Evolutionary conservation across 2,329 filamentous ascomycete genomes (phyloP).

Genomic region (Metarhizium anisopliae): DNA sequence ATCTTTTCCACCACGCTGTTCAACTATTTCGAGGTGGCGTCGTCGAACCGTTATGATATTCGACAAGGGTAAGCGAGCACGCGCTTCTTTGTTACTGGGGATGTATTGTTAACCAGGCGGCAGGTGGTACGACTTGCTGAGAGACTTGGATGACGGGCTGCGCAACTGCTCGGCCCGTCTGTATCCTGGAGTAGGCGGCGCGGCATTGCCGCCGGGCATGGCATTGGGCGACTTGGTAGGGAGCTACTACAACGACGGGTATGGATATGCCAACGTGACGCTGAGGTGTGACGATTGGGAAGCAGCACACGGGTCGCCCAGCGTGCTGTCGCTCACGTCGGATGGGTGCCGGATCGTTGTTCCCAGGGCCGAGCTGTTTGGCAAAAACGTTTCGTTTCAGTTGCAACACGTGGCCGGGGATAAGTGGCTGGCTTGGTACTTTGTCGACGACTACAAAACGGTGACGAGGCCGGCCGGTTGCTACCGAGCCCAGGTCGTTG

Average conservation of each 20-base stretch:
- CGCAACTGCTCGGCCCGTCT: slow-evolving; percentile 11
- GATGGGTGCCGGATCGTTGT: slow-evolving; percentile 11
- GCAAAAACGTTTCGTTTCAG: slow-evolving; percentile 10
- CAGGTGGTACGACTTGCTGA: slow-evolving; percentile 3
- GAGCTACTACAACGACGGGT: slow-evolving; percentile 26
- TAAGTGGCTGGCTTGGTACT: slow-evolving; percentile 14
- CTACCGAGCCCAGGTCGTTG: slow-evolving; percentile 7
- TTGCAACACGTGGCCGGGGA: slow-evolving; percentile 12
- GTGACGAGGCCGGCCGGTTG: slow-evolving; percentile 8
- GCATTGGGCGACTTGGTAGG: slow-evolving; percentile 32
- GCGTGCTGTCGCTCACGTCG: slow-evolving; percentile 1
- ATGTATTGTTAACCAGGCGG: background rate
- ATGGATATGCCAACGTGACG: slow-evolving; percentile 11
- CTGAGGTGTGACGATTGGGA: slow-evolving; percentile 10
- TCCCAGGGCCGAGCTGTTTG: slow-evolving; percentile 10
- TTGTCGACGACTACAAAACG: slow-evolving; percentile 10
- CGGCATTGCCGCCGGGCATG: slow-evolving; percentile 22
- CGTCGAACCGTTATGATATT: slow-evolving; percentile 8
- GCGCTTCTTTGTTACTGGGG: background rate
- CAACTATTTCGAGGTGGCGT: slow-evolving; percentile 12
- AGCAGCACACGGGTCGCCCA: slow-evolving; percentile 7
- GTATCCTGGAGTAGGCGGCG: slow-evolving; percentile 8
- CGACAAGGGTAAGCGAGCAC: slow-evolving; percentile 7
- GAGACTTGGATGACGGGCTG: slow-evolving; percentile 4
- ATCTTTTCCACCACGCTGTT: slow-evolving; percentile 15